These are phyloP conservation scores for Camellia lanceoleosa DNA, from an alignment of 148 eudicot species.

Conservation along the genomic window DNA sequence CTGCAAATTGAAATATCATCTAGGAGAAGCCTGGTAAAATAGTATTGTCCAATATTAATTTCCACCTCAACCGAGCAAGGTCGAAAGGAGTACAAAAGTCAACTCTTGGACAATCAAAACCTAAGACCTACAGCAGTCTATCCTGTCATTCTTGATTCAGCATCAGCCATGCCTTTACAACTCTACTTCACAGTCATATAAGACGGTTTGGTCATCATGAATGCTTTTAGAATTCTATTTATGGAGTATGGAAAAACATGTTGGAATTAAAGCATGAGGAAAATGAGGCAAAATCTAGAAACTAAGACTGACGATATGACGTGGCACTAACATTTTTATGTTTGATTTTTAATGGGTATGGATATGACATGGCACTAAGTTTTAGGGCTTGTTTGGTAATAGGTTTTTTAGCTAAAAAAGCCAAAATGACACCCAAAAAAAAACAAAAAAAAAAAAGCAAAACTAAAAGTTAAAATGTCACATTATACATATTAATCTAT, in stretches of 20 bases:
- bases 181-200: background rate
- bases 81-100: background rate
- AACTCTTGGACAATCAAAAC: background rate
- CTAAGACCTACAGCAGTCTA: background rate
- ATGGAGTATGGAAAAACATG: background rate
- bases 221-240: background rate
- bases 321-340: too few relatives aligned
- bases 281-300: too few relatives aligned
- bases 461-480: too few relatives aligned
- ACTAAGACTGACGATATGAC: too few relatives aligned
- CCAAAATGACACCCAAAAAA: background rate
- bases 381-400: background rate
- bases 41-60: background rate
- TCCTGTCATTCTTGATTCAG: background rate
- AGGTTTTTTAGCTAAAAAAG: too few relatives aligned
- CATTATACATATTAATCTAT: too few relatives aligned
- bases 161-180: background rate
- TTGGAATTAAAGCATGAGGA: too few relatives aligned
- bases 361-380: constrained; percentile 1
- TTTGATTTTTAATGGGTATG: background rate
- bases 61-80: background rate
- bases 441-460: too few relatives aligned
- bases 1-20: background rate
- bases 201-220: background rate
- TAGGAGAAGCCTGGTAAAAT: background rate